phyloP scores from a whole-genome alignment of 176 grass and related monocot species.

The Otatea glauca region DNA sequence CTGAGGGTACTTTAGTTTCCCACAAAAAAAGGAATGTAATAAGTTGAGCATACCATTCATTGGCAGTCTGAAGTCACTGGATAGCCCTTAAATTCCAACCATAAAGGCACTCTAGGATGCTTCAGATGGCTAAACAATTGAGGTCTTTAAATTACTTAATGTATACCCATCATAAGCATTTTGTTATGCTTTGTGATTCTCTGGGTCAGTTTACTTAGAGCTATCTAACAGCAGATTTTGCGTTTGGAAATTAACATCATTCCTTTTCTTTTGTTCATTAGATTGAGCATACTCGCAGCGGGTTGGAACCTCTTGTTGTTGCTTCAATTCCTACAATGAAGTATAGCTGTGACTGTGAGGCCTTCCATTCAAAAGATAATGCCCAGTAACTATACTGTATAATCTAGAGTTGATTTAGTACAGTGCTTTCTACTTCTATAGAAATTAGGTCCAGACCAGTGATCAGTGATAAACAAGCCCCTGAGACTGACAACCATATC shows the following conservation, averaged over 20 bases:
- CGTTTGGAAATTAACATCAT: conserved; percentile 28
- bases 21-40: too few relatives aligned
- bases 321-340: conserved; percentile 81
- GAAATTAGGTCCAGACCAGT: too few relatives aligned
- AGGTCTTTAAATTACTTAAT: too few relatives aligned
- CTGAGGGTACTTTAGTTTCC: too few relatives aligned
- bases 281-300: conserved; percentile 58
- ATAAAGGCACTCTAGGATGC: too few relatives aligned
- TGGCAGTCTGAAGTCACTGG: too few relatives aligned
- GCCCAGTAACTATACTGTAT: conserved; percentile 75
- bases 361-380: conserved; percentile 80
- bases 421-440: neutral
- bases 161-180: too few relatives aligned
- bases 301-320: conserved; percentile 85
- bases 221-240: conserved; percentile 1
- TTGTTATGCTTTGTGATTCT: neutral
- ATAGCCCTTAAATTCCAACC: too few relatives aligned
- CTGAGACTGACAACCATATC: too few relatives aligned
- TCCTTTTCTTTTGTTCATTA: conserved; percentile 43
- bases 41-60: too few relatives aligned
- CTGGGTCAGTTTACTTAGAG: neutral
- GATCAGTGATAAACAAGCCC: too few relatives aligned
- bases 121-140: too few relatives aligned
- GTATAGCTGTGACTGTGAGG: conserved; percentile 50
- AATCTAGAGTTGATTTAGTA: conserved; percentile 31